A percentile compares a stretch with the other conserved stretches of the same genome.
Evolutionary conservation across 2,329 filamentous ascomycete genomes (phyloP).

Genomic region (Sordariomycetes sp.): DNA sequence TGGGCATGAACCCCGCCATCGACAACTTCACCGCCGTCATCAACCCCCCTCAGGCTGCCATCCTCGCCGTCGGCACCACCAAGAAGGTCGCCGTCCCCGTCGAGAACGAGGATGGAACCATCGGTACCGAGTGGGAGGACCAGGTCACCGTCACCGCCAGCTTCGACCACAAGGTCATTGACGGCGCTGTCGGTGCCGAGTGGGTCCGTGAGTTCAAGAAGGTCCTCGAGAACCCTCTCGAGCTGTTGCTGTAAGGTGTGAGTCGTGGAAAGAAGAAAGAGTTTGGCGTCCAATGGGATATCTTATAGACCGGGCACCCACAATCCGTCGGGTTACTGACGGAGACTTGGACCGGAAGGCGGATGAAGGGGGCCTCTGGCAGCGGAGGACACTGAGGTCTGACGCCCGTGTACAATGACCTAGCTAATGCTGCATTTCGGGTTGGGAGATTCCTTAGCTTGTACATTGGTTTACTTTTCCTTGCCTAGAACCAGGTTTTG

Average conservation of each 20-base stretch:
- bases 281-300: not conserved
- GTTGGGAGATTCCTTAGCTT: slow-evolving; percentile 16
- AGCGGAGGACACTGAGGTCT: slow-evolving; percentile 11
- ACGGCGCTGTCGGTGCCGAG: slow-evolving; percentile 91
- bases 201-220: slow-evolving; percentile 98
- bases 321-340: no score
- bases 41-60: slow-evolving; percentile 95
- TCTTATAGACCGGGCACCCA: slow-evolving; percentile 2
- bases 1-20: slow-evolving; percentile 98
- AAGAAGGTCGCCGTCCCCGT: slow-evolving; percentile 89
- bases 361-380: not conserved
- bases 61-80: slow-evolving; percentile 88
- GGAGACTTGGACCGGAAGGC: no score
- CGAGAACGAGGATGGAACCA: slow-evolving; percentile 74
- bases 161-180: slow-evolving; percentile 99
- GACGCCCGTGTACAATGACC: slow-evolving; percentile 31
- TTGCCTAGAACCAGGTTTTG: not conserved
- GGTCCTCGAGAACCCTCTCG: slow-evolving; percentile 92
- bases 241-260: slow-evolving; percentile 70
- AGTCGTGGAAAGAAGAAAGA: not conserved
- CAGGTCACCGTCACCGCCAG: slow-evolving; percentile 91
- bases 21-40: slow-evolving; percentile 98
- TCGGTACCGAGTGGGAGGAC: slow-evolving; percentile 81
- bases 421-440: slow-evolving; percentile 27
- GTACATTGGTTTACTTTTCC: slow-evolving; percentile 15